Percentiles rank a stretch among this genome's conserved stretches.
Conservation (phyloP, 306 rosid genomes). For the Canavalia gladiata region DNA sequence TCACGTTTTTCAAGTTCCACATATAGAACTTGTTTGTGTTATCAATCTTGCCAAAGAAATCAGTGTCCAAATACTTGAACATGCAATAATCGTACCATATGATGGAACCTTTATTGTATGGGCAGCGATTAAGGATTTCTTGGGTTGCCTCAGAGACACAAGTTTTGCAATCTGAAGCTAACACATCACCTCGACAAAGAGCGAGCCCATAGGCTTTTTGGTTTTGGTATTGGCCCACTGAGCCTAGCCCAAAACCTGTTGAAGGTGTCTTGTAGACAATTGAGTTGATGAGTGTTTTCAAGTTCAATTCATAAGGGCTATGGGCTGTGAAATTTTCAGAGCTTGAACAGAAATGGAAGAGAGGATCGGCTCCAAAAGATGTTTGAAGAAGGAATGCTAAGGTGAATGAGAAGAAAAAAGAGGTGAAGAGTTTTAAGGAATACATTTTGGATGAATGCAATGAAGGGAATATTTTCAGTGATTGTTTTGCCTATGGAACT, state of each 20-base stretch:
- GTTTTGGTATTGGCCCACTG: slow-evolving; percentile 33
- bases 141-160: slow-evolving; percentile 42
- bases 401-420: slow-evolving; percentile 3
- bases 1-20: slow-evolving; percentile 26
- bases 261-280: slow-evolving; percentile 31
- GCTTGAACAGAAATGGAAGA: slow-evolving; percentile 58
- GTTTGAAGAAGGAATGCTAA: slow-evolving; percentile 46
- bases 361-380: slow-evolving; percentile 54
- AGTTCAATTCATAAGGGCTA: slow-evolving; percentile 37
- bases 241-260: slow-evolving; percentile 45
- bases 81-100: slow-evolving; percentile 50
- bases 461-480: no score
- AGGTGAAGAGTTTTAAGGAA: slow-evolving; percentile 32
- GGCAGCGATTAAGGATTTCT: slow-evolving; percentile 39
- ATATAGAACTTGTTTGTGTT: slow-evolving; percentile 23
- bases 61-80: slow-evolving; percentile 42
- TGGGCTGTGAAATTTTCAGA: slow-evolving; percentile 58
- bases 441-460: slow-evolving; percentile 5
- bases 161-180: slow-evolving; percentile 44
- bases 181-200: slow-evolving; percentile 50
- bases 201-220: slow-evolving; percentile 46
- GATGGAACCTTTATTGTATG: slow-evolving; percentile 42
- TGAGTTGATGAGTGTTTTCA: slow-evolving; percentile 8
- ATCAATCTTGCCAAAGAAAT: slow-evolving; percentile 49
- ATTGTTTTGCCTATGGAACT: slow-evolving; percentile 4